Evolutionary conservation across 345 rosid genomes (phyloP), one percentile per base, ranked within the genome.

Genomic region (Mercurialis annua): DNA sequence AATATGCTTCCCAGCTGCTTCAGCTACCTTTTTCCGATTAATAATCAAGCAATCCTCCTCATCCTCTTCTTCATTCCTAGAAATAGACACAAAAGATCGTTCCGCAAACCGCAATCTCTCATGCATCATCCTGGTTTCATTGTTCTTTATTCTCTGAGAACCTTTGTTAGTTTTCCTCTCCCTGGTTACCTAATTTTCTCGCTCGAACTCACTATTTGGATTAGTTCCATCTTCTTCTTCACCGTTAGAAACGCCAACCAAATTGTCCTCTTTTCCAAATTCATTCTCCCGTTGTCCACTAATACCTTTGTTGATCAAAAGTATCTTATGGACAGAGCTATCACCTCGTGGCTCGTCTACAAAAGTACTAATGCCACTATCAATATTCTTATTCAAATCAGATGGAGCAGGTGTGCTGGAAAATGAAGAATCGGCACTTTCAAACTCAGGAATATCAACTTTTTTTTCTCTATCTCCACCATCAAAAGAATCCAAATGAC

Each of bases 361-460:
- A 62, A 46, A 62, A 60, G 42, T 31, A 62, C 60, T 74, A 71
- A 62, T 58, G 59, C 36, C 70, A 73, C 40, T 43, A 55, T 48
- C 80, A 72, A 24, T 69, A 29, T 34, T 64, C 30, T 78, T 71
- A 66, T 30, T 56, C 18, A 17, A 27, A 54, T 36, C n/a, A n/a
- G n/a, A n/a, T n/a, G 57, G 62, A 69, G 64, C 80, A 44, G 84
- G 56, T 15, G 46, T 48, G 31, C 27, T 44, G 17, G 85, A 73
- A 84, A 85, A 81, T 12, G 87, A 83, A 48, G 93, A 81, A 47
- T 59, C 82, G 0, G 79, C 79, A 65, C 81, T 81, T 9, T 64
- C 82, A 73, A 78, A 78, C 59, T 81, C 86, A 10, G 68, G 78
- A 21, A 73, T 50, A 48, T 67, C 62, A 61, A 29, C 64, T 26